Percentiles rank a stretch among this genome's conserved stretches.
Conservation (phyloP, 257 asterid species). For the Plantago major region DNA sequence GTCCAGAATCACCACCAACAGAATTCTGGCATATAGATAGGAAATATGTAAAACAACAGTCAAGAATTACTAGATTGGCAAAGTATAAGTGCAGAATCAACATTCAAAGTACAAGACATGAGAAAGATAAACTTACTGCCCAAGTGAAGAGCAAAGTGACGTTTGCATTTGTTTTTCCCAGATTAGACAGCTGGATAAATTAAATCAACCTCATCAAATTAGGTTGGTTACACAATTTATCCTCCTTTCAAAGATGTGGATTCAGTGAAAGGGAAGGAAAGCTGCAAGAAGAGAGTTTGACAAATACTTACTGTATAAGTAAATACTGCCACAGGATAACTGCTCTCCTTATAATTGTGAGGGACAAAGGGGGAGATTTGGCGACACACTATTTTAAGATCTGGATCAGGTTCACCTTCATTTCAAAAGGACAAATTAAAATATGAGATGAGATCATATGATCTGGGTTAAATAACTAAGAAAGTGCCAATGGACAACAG, state of each 20-base stretch:
- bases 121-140: conserved; percentile 60
- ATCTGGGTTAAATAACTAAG: conserved; percentile 16
- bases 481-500: conserved; percentile 6
- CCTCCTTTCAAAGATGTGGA: conserved; percentile 1
- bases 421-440: conserved; percentile 14
- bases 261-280: conserved; percentile 6
- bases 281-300: not conserved
- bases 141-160: conserved; percentile 90
- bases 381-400: conserved; percentile 77
- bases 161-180: conserved; percentile 63
- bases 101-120: conserved; percentile 16
- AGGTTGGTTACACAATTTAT: conserved; percentile 15
- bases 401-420: conserved; percentile 97
- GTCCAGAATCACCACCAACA: conserved; percentile 91
- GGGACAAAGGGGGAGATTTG: conserved; percentile 95
- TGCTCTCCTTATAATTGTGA: conserved; percentile 92
- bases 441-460: conserved; percentile 22
- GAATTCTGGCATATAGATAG: conserved; percentile 57
- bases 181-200: conserved; percentile 67
- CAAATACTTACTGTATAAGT: conserved; percentile 62
- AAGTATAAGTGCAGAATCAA: not conserved
- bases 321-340: conserved; percentile 82
- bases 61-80: conserved; percentile 7
- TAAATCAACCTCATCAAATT: conserved; percentile 23
- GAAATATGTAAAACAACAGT: conserved; percentile 11